Percentiles rank a stretch among this genome's conserved stretches.
These are phyloP conservation scores for Quercus variabilis DNA, from an alignment of 306 rosid species.

Conservation along the genomic window DNA sequence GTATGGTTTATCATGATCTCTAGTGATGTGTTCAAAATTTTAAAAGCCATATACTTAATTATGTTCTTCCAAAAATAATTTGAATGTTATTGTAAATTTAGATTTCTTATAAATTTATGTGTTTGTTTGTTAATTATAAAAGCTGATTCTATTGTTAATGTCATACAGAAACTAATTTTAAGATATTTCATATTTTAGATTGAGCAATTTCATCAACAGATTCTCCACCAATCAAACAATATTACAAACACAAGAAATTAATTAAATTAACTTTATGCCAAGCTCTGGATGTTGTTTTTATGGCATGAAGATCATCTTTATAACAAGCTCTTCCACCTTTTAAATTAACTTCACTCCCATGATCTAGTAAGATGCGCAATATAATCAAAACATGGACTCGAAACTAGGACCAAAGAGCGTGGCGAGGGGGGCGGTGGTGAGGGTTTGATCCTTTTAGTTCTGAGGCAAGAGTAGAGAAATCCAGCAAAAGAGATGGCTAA, in stretches of 20 bases:
- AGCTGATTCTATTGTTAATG: too few relatives aligned
- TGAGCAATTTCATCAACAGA: neutral
- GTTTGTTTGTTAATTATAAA: too few relatives aligned
- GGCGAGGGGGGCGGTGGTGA: conserved; percentile 31
- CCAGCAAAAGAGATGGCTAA: conserved; percentile 79
- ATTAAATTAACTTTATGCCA: neutral
- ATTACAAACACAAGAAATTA: neutral
- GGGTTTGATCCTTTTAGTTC: conserved; percentile 38
- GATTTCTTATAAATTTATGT: too few relatives aligned
- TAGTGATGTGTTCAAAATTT: too few relatives aligned
- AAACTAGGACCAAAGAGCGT: conserved; percentile 16
- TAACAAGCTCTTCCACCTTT: conserved; percentile 18
- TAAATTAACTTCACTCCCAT: conserved; percentile 31
- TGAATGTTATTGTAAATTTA: too few relatives aligned
- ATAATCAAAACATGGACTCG: neutral
- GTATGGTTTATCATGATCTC: too few relatives aligned
- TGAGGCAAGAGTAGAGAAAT: conserved; percentile 48
- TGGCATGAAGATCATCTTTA: conserved; percentile 21
- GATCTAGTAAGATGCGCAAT: conserved; percentile 28
- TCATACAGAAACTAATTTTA: too few relatives aligned
- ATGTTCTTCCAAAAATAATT: too few relatives aligned
- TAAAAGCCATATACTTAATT: too few relatives aligned
- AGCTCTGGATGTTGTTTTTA: too few relatives aligned
- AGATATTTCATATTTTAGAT: too few relatives aligned
- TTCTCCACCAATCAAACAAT: neutral